Evolutionary conservation across 2,329 filamentous ascomycete genomes (phyloP), one percentile per base, ranked within the genome.

Genomic region (Pseudogymnoascus sp.): DNA sequence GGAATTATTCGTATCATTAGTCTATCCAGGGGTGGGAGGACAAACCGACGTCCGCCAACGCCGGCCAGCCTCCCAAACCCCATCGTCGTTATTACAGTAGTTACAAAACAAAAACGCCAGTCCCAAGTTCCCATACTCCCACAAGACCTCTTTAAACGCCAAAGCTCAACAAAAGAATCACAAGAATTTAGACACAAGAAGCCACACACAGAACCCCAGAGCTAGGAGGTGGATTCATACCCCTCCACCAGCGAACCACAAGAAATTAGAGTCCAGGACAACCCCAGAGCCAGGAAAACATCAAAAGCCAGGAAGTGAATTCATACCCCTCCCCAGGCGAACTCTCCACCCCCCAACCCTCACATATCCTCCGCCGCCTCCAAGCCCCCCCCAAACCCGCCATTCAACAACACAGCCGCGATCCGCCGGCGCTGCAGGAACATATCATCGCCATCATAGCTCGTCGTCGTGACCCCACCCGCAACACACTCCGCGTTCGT

Each of bases 401-500:
- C 81, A 62, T 89, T 87, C 37, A 91, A 70, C 8, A 92, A 74
- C 63, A 88, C 81, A 1, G 82, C 83, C 0, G 87, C 88, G 47
- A 92, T 82, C 50, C 84, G 79, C 62, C 80, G 78, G 24, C 86
- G 80, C 68, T 88, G 86, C 60, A 79, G 73, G 1, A 79, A 76
- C 79, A 90, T 83, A 62, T 88, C 82, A 0, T 72, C 67, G 37
- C 81, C 74, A 1, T 73, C 68, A 64, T 88, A 86, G 29, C 76
- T 76, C 7, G 68, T 68, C 1, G 73, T 72, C 6, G 76, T 72
- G 11, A 76, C 69, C 0, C 75, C 77, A 14, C 76, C 73, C 2
- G 79, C 74, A 33, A 78, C 69, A 63, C 85, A 89, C 59, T 91
- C 81, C 14, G 83, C 86, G 70, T 93, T 93, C 16, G 89, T 83